Evolutionary conservation across 2,329 filamentous ascomycete species (phyloP), one percentile per base, ranked within the genome.

Genomic region (Neofusicoccum cordaticola): DNA sequence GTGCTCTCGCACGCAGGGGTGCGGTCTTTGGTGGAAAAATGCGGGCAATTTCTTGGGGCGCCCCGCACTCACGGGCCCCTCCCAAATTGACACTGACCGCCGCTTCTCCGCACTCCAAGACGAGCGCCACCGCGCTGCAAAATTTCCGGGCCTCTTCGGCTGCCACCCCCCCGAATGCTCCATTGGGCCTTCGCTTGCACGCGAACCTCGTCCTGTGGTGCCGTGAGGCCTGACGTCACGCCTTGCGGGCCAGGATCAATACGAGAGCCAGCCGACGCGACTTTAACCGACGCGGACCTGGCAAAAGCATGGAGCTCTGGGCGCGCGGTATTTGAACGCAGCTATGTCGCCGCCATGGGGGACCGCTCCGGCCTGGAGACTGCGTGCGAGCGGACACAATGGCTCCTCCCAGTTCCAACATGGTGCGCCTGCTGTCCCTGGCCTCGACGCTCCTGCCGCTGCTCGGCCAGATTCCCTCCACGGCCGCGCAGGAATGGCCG

Each of bases 401-500:
- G 39, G 19, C 37, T 13, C 34, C 53, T 8, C 8, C 13, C 8
- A 31, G 11, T 22, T 45, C 41, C 53, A 58, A 34, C 13, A 58
- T 45, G 53, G 15, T 5, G 42, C 50, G n/a, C 17, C 31, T 56
- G 53, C 53, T 57, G 39, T 19, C 53, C 15, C 2, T 44, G 53
- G 44, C 19, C 19, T 11, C 53, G 1, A n/a, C 31, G 11, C 41
- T 60, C 6, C 42, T 47, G 41, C 42, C 56, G 1, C 17, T 60
- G 56, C 56, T 65, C 19, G 12, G 11, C 27, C 44, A 63, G n/a
- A 62, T 37, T 13, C 56, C 31, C 37, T 4, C 68, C 39, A 7
- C 53, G 7, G 11, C 51, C 11, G 52, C 52, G 11, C 56, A 60
- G 4, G 41, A 78, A 71, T 84, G 81, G 81, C 81, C 82, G 1